phyloP scores from a whole-genome alignment of 2,329 filamentous ascomycete genomes.

The Plectosphaerella cucumerina region DNA sequence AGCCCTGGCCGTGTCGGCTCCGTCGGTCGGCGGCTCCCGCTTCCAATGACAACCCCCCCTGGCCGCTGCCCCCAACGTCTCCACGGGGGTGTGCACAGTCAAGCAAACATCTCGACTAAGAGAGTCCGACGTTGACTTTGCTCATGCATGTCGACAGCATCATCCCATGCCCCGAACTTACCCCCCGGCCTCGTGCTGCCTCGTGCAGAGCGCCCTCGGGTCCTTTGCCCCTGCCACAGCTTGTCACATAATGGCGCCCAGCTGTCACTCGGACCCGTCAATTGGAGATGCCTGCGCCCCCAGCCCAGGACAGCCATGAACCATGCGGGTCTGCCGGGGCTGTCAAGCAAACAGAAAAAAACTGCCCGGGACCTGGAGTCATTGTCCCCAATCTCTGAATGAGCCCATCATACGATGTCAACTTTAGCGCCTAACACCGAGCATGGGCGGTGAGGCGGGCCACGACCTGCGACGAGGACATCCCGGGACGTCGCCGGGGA shows the following conservation, averaged over 20 bases:
- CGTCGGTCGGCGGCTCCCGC: no score
- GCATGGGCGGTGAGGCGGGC: constrained; percentile 1
- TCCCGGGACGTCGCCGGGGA: background rate
- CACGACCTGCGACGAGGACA: constrained; percentile 1
- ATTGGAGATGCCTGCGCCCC: background rate
- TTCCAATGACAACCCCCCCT: no score
- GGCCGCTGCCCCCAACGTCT: background rate
- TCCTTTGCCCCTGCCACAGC: background rate
- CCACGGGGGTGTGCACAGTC: background rate
- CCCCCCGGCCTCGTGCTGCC: background rate
- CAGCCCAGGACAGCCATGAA: background rate
- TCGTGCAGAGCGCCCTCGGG: background rate
- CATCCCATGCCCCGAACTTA: background rate
- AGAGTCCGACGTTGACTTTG: background rate
- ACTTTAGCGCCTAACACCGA: background rate
- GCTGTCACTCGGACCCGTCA: background rate
- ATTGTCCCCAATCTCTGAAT: background rate
- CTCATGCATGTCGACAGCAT: background rate
- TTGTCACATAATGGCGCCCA: background rate
- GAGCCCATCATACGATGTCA: constrained; percentile 2
- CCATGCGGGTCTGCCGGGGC: background rate
- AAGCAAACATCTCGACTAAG: background rate
- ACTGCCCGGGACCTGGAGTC: background rate
- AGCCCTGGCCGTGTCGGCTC: no score
- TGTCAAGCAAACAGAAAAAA: background rate